These are phyloP conservation scores for Solanum virginianum DNA, from an alignment of 257 asterid species.

Conservation along the genomic window DNA sequence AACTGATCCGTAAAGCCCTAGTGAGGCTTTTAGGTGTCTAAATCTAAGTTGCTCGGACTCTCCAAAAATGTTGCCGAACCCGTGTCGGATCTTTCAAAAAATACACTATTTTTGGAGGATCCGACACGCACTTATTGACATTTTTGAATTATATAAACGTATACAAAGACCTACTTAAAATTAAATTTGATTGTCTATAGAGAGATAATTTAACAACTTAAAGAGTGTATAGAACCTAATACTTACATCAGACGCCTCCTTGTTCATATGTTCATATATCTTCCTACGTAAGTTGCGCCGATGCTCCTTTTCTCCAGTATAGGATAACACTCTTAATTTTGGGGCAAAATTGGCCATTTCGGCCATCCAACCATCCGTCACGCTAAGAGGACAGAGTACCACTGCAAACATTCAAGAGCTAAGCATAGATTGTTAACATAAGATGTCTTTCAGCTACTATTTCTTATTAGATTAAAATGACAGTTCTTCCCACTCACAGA, in stretches of 20 bases:
- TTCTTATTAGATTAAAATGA: background rate
- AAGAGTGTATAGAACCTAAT: background rate
- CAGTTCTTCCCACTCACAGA: slow-evolving; percentile 43
- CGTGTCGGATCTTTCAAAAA: too few relatives aligned
- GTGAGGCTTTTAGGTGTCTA: background rate
- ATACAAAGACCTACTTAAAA: background rate
- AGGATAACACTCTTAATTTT: slow-evolving; percentile 45
- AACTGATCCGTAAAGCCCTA: background rate
- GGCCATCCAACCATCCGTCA: slow-evolving; percentile 79
- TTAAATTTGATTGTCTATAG: background rate
- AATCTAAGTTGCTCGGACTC: background rate
- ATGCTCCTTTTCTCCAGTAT: slow-evolving; percentile 84
- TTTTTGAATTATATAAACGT: background rate
- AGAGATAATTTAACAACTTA: background rate
- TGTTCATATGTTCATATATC: slow-evolving; percentile 37
- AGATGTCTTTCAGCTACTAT: background rate
- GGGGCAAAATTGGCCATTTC: slow-evolving; percentile 77
- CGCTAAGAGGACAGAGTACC: slow-evolving; percentile 90
- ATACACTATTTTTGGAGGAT: too few relatives aligned
- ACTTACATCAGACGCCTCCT: slow-evolving; percentile 31
- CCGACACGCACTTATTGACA: too few relatives aligned
- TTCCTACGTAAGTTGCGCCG: slow-evolving; percentile 52
- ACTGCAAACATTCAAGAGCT: slow-evolving; percentile 40
- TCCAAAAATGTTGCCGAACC: too few relatives aligned
- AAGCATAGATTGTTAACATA: background rate